Evolutionary conservation across 148 eudicot species (phyloP).

Genomic region (Limonium bicolor): DNA sequence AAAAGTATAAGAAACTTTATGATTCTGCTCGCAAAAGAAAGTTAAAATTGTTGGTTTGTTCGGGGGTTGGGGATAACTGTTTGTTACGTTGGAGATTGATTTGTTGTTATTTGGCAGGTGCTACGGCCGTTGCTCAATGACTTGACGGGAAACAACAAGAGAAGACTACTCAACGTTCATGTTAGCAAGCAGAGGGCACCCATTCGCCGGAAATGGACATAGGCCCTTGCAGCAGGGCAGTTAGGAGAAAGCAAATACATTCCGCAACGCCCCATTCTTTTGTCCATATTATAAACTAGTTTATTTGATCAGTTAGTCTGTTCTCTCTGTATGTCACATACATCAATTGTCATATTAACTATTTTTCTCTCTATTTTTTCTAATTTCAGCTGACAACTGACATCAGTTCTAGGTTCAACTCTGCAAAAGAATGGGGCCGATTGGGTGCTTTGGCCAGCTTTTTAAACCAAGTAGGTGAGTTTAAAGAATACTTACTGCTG

Average conservation of each 20-base stretch:
- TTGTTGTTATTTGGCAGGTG: neutral
- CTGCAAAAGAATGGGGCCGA: no score
- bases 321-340: no score
- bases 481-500: no score
- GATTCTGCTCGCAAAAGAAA: no score
- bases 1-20: neutral
- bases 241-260: neutral
- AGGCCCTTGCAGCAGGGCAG: neutral
- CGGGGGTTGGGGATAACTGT: neutral
- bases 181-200: slow-evolving; percentile 10
- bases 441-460: slow-evolving; percentile 5
- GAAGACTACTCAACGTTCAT: slow-evolving; percentile 6
- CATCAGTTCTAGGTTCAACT: no score
- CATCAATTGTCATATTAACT: no score
- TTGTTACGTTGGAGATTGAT: neutral
- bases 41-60: neutral
- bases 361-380: no score
- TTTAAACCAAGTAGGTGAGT: neutral
- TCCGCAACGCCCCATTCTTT: neutral
- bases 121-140: slow-evolving; percentile 2
- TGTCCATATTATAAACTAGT: no score
- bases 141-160: slow-evolving; percentile 3
- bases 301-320: no score
- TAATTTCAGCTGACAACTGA: no score
- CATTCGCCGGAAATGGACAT: slow-evolving; percentile 9